Conservation (phyloP, 1,139 yeast species). For the Spencermartinsiella ligniputridi region DNA sequence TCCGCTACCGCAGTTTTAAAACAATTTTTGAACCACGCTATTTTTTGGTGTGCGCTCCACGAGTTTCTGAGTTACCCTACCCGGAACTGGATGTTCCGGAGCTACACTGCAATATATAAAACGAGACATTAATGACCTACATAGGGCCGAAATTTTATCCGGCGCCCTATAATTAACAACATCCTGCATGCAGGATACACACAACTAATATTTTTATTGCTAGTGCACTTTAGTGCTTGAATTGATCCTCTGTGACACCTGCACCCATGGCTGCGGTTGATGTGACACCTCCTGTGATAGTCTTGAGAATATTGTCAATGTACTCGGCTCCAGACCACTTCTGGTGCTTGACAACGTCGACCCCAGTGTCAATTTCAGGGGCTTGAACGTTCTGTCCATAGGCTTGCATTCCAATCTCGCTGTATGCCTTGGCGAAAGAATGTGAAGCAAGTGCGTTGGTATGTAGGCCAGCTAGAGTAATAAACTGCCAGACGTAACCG, state of each 20-base stretch:
- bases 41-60: too few relatives aligned
- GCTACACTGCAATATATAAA: neutral
- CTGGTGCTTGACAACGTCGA: slow-evolving; percentile 96
- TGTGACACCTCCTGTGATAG: slow-evolving; percentile 92
- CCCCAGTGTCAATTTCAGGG: slow-evolving; percentile 83
- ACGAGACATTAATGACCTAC: too few relatives aligned
- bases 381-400: slow-evolving; percentile 85
- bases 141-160: too few relatives aligned
- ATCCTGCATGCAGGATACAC: too few relatives aligned
- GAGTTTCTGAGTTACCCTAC: neutral
- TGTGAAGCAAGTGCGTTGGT: slow-evolving; percentile 93
- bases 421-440: slow-evolving; percentile 73
- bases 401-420: slow-evolving; percentile 89
- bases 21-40: too few relatives aligned
- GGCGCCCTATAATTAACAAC: too few relatives aligned
- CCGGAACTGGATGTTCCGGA: neutral
- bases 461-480: slow-evolving; percentile 95
- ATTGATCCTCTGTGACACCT: slow-evolving; percentile 97
- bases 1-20: too few relatives aligned
- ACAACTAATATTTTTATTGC: too few relatives aligned
- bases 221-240: too few relatives aligned
- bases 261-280: slow-evolving; percentile 98
- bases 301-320: slow-evolving; percentile 82
- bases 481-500: slow-evolving; percentile 97
- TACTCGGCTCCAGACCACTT: slow-evolving; percentile 99